These are phyloP conservation scores for Trichophyton mentagrophytes DNA, from an alignment of 2,329 filamentous ascomycete genomes.

Conservation along the genomic window DNA sequence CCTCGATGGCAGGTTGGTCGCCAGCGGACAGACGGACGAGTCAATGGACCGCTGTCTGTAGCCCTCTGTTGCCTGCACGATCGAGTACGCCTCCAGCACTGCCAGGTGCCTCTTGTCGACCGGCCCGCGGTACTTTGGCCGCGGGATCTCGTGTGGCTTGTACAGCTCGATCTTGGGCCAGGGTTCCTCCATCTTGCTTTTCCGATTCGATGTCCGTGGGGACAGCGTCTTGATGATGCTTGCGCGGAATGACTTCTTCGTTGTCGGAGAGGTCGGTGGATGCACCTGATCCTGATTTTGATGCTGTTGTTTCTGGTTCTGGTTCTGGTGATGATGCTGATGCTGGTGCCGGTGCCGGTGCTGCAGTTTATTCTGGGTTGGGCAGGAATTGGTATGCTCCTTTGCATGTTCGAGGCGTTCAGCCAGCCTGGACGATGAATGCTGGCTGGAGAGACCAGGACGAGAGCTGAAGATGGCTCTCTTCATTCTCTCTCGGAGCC, in stretches of 20 bases:
- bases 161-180: constrained; percentile 37
- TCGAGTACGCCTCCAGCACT: constrained; percentile 33
- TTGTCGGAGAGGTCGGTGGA: background rate
- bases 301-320: background rate
- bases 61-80: constrained; percentile 20
- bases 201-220: background rate
- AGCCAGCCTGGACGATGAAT: background rate
- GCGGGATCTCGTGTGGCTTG: constrained; percentile 35
- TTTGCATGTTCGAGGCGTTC: background rate
- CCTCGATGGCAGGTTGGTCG: constrained; percentile 10
- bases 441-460: background rate
- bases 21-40: constrained; percentile 26
- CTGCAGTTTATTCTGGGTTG: background rate
- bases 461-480: constrained; percentile 12
- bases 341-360: background rate
- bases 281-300: background rate
- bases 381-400: background rate
- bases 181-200: constrained; percentile 15
- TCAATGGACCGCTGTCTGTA: constrained; percentile 26
- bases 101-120: constrained; percentile 36
- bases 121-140: constrained; percentile 37
- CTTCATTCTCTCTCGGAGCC: constrained; percentile 14
- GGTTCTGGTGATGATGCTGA: background rate
- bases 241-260: background rate
- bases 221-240: constrained; percentile 4